phyloP scores from a whole-genome alignment of 345 rosid species.

The Rhodamnia argentea region DNA sequence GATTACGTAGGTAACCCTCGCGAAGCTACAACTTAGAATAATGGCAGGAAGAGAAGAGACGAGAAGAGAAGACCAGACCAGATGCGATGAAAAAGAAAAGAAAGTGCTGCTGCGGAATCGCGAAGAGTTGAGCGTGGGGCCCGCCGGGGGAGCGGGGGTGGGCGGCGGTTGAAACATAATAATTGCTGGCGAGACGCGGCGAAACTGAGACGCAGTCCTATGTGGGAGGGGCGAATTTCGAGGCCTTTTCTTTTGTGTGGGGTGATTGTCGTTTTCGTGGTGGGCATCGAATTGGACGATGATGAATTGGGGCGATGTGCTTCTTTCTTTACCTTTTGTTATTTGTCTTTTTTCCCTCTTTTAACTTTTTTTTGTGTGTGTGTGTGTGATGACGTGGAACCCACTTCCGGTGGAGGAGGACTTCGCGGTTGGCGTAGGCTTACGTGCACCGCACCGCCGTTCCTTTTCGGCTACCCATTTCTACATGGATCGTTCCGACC shows the following conservation, averaged over 20 bases:
- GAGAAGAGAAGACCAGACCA: no score
- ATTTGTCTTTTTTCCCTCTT: background rate
- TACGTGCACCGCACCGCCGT: constrained; percentile 56
- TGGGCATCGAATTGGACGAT: background rate
- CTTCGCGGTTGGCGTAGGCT: constrained; percentile 13
- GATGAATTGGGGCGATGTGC: background rate
- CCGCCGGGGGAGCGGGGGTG: background rate
- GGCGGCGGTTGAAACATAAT: background rate
- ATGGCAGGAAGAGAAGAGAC: no score
- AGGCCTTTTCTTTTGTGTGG: background rate
- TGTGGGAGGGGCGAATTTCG: no score
- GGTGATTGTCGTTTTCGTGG: background rate
- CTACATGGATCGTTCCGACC: no score
- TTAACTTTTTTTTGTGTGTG: background rate
- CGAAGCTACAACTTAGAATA: no score
- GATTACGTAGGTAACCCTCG: no score
- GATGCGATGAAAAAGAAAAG: no score
- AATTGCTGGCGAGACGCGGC: background rate
- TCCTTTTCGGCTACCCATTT: no score
- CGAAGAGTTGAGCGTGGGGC: background rate
- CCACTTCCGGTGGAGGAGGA: constrained; percentile 66
- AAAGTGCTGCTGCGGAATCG: background rate
- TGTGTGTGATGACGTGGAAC: constrained; percentile 42
- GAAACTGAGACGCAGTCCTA: background rate
- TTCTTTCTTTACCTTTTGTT: background rate